These are phyloP conservation scores for Colletotrichum cordylinicola DNA, from an alignment of 2,329 filamentous ascomycete genomes.

Conservation along the genomic window DNA sequence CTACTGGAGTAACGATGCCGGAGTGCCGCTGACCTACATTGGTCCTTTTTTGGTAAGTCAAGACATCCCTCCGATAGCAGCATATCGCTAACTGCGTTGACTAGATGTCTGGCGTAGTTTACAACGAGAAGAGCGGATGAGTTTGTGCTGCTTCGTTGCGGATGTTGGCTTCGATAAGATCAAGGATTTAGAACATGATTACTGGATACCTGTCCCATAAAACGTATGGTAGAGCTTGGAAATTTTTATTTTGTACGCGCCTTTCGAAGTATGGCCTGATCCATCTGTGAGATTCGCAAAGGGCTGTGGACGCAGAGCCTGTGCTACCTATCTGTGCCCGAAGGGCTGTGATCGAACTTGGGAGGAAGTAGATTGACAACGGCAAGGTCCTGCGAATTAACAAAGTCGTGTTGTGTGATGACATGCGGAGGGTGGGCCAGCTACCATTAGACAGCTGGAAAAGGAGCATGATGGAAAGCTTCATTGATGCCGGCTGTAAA, in stretches of 20 bases:
- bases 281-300: not conserved
- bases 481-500: no score
- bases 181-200: not conserved
- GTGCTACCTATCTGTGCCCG: not conserved
- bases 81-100: not conserved
- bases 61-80: not conserved
- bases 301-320: not conserved
- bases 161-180: not conserved
- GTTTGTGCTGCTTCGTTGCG: not conserved
- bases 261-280: not conserved
- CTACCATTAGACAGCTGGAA: not conserved
- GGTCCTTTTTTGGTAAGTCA: slow-evolving; percentile 2
- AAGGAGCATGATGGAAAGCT: no score
- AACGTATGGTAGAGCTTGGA: not conserved
- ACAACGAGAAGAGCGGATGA: not conserved
- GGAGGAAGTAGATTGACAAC: not conserved
- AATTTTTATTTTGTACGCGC: not conserved
- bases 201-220: not conserved
- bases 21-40: not conserved
- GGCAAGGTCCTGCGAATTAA: not conserved
- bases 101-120: not conserved
- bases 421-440: not conserved
- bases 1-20: not conserved
- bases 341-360: not conserved
- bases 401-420: not conserved